These are phyloP conservation scores for Gnaphalium uliginosum DNA, from an alignment of 129 eudicot species.

Conservation along the genomic window DNA sequence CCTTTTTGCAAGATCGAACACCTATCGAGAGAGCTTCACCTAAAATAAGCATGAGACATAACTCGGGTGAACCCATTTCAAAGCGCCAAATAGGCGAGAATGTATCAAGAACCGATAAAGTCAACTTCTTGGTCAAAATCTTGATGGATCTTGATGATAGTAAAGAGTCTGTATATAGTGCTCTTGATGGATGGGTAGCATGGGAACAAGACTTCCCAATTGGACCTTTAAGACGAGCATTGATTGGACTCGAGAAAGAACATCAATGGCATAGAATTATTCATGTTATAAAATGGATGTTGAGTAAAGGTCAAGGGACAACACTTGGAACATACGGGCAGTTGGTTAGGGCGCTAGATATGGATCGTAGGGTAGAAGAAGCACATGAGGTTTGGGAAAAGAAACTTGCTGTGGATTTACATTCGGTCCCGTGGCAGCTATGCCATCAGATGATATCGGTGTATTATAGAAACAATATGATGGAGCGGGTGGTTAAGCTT, in stretches of 20 bases:
- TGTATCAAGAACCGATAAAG: slow-evolving; percentile 52
- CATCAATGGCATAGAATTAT: slow-evolving; percentile 72
- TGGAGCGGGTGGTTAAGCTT: slow-evolving; percentile 56
- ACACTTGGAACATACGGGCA: slow-evolving; percentile 75
- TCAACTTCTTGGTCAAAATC: slow-evolving; percentile 43
- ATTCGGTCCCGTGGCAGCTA: slow-evolving; percentile 77
- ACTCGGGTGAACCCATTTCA: slow-evolving; percentile 11
- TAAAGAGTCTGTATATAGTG: slow-evolving; percentile 59
- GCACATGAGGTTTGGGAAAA: slow-evolving; percentile 69
- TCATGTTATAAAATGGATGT: slow-evolving; percentile 86
- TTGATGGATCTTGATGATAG: slow-evolving; percentile 49
- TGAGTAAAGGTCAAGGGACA: slow-evolving; percentile 87
- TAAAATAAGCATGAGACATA: neutral
- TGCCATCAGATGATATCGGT: slow-evolving; percentile 64
- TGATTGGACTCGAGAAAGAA: slow-evolving; percentile 59
- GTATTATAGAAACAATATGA: slow-evolving; percentile 66
- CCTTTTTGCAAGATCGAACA: slow-evolving; percentile 21
- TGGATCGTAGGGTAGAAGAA: slow-evolving; percentile 66
- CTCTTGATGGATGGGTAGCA: slow-evolving; percentile 92
- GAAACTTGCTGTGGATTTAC: slow-evolving; percentile 63
- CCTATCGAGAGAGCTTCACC: slow-evolving; percentile 12
- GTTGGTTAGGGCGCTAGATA: slow-evolving; percentile 69
- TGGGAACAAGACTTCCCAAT: slow-evolving; percentile 77
- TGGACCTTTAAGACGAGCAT: slow-evolving; percentile 55
- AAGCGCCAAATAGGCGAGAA: slow-evolving; percentile 49